These are phyloP conservation scores for Haematococcus sp. DNA, from an alignment of 139 green algal genomes.

Conservation along the genomic window DNA sequence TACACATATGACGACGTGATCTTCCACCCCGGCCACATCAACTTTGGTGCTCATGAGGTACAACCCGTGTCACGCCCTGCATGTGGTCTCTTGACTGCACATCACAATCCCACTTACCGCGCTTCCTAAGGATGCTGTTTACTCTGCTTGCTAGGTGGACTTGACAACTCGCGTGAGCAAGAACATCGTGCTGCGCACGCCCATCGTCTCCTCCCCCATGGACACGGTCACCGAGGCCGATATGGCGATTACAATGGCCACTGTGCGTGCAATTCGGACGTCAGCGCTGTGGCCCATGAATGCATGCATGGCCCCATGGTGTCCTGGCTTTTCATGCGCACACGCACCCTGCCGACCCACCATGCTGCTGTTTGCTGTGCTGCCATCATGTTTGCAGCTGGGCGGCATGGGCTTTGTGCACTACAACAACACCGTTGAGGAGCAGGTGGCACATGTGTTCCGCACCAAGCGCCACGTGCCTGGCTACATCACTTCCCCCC, in stretches of 20 bases:
- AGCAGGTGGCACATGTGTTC: constrained; percentile 80
- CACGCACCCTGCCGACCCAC: neutral
- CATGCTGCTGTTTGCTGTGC: neutral
- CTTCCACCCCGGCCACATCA: constrained; percentile 95
- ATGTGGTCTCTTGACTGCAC: neutral
- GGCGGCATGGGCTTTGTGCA: constrained; percentile 97
- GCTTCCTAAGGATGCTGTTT: too few relatives aligned
- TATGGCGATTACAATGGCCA: constrained; percentile 97
- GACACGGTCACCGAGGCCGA: constrained; percentile 95
- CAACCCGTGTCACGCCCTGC: constrained; percentile 5
- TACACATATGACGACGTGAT: constrained; percentile 99
- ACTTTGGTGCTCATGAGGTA: constrained; percentile 92
- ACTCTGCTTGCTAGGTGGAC: constrained; percentile 67
- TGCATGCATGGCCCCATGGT: neutral
- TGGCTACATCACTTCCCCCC: constrained; percentile 65
- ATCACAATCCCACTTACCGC: too few relatives aligned
- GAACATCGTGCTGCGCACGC: constrained; percentile 83
- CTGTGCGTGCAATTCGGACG: constrained; percentile 34
- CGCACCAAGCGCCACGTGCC: constrained; percentile 74
- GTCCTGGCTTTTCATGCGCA: too few relatives aligned
- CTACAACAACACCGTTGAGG: constrained; percentile 94
- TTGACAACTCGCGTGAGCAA: constrained; percentile 78
- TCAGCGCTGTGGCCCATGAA: neutral
- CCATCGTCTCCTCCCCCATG: constrained; percentile 94
- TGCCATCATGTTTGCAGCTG: constrained; percentile 39